A percentile compares a stretch with the other conserved stretches of the same genome.
Conservation (phyloP, 140 eudicot species). For the Cichorium intybus region DNA sequence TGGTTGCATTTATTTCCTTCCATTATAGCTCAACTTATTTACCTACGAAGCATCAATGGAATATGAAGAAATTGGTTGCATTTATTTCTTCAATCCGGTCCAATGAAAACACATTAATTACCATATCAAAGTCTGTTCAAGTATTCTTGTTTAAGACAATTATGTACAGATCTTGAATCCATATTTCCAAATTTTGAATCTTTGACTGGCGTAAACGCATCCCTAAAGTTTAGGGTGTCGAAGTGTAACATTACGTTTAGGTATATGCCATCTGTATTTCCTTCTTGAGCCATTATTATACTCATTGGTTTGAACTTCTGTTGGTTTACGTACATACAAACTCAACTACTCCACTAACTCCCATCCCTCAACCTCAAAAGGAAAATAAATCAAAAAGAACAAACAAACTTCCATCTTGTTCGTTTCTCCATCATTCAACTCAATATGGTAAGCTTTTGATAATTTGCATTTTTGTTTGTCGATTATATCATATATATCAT, state of each 20-base stretch:
- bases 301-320: constrained; percentile 12
- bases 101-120: no score
- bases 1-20: no score
- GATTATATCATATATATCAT: neutral
- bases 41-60: no score
- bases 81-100: no score
- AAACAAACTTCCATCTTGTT: constrained; percentile 8
- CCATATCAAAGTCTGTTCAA: no score
- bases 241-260: neutral
- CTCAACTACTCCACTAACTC: constrained; percentile 26
- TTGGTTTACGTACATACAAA: neutral
- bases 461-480: neutral
- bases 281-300: neutral
- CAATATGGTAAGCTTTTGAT: constrained; percentile 5
- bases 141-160: no score
- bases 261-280: neutral
- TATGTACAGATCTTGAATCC: no score
- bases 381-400: neutral
- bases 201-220: neutral
- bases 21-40: no score
- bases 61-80: no score
- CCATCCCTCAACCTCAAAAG: neutral
- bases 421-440: neutral
- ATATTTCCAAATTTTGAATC: no score
- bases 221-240: neutral